Percentiles rank a stretch among this genome's conserved stretches.
Evolutionary conservation across 2,329 filamentous ascomycete species (phyloP).

Genomic region (Fusarium clavum): DNA sequence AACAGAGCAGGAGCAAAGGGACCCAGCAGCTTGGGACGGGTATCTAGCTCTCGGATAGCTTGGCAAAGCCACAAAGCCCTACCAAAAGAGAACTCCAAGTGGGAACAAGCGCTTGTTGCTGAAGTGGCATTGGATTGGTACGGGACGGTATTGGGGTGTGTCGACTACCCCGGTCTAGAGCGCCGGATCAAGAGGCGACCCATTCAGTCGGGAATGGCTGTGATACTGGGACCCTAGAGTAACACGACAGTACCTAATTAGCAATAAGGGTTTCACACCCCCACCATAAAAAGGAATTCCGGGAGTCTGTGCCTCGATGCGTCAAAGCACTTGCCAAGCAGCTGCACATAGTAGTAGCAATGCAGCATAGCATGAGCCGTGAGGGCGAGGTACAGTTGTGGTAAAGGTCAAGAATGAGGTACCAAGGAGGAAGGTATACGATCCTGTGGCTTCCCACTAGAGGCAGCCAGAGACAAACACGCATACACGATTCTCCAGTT

Average conservation of each 20-base stretch:
- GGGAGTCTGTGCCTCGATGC: background rate
- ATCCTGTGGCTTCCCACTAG: conserved; percentile 24
- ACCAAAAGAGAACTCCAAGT: conserved; percentile 28
- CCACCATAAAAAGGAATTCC: conserved; percentile 3
- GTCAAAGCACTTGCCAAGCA: background rate
- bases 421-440: conserved; percentile 6
- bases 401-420: background rate
- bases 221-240: conserved; percentile 19
- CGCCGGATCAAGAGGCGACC: conserved; percentile 35
- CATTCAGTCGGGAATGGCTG: conserved; percentile 33
- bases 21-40: conserved; percentile 49
- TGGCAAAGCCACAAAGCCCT: conserved; percentile 41
- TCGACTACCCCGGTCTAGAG: conserved; percentile 28
- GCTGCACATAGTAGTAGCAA: background rate
- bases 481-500: conserved; percentile 14
- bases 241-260: background rate
- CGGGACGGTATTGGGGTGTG: conserved; percentile 27
- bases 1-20: conserved; percentile 18
- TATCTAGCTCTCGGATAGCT: conserved; percentile 46
- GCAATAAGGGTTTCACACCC: conserved; percentile 10
- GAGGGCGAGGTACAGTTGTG: background rate
- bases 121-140: conserved; percentile 27
- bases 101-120: conserved; percentile 28
- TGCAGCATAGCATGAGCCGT: background rate
- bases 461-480: conserved; percentile 20